These are phyloP conservation scores for Candida frijolesensis DNA, from an alignment of 1,139 yeast species.

Conservation along the genomic window DNA sequence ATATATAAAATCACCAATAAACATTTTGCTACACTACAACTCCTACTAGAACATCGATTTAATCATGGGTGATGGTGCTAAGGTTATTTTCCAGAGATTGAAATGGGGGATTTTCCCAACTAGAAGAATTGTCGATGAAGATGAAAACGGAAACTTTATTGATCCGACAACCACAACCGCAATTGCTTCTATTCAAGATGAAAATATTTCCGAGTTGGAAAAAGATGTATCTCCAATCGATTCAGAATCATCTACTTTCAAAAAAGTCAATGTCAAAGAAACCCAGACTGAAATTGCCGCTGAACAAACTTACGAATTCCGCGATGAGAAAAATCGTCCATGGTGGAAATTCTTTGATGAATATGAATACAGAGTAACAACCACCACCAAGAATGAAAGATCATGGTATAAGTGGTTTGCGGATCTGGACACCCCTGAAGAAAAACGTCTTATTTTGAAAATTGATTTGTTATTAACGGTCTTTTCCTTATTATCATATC, in stretches of 20 bases:
- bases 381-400: slow-evolving; percentile 34
- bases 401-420: slow-evolving; percentile 71
- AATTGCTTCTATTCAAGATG: background rate
- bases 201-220: background rate
- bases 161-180: slow-evolving; percentile 1
- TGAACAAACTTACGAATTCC: slow-evolving; percentile 37
- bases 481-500: slow-evolving; percentile 64
- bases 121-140: slow-evolving; percentile 45
- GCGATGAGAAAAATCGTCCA: slow-evolving; percentile 62
- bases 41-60: no score
- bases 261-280: background rate
- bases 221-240: background rate
- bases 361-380: slow-evolving; percentile 55
- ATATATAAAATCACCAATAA: no score
- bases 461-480: slow-evolving; percentile 63
- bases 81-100: slow-evolving; percentile 18
- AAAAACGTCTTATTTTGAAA: slow-evolving; percentile 58
- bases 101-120: slow-evolving; percentile 54
- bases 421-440: slow-evolving; percentile 54
- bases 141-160: slow-evolving; percentile 17
- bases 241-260: background rate
- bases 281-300: background rate
- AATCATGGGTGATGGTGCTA: background rate
- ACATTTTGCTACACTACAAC: no score
- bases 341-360: slow-evolving; percentile 70